Evolutionary conservation across 345 rosid genomes (phyloP).

Genomic region (Cochlearia excelsa): DNA sequence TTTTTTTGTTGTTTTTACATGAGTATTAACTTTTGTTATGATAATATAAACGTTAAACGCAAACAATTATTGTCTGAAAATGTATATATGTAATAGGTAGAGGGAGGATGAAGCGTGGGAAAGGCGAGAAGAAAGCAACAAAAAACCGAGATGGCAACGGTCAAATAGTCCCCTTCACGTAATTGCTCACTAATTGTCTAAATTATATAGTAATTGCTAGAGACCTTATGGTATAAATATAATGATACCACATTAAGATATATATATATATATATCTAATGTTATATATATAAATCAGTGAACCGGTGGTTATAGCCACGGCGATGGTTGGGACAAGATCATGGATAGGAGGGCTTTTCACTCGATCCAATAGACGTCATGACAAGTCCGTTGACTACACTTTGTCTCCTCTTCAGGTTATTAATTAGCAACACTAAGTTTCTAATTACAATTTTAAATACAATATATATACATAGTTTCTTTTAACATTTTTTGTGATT

Average conservation of each 20-base stretch:
- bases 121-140: constrained; percentile 62
- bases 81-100: constrained; percentile 75
- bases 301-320: constrained; percentile 58
- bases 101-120: constrained; percentile 80
- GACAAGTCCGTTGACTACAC: constrained; percentile 51
- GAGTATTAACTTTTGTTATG: too few species aligned
- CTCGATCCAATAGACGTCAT: constrained; percentile 54
- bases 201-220: constrained; percentile 54
- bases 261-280: neutral
- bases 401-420: constrained; percentile 75
- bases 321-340: constrained; percentile 93
- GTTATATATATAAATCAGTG: constrained; percentile 15
- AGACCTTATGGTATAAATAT: constrained; percentile 8
- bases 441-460: neutral
- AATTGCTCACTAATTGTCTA: constrained; percentile 57
- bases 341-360: constrained; percentile 89
- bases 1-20: too few species aligned
- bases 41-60: too few species aligned
- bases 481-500: neutral
- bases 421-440: too few species aligned
- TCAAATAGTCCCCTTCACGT: constrained; percentile 57
- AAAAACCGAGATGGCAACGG: constrained; percentile 65
- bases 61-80: constrained; percentile 13
- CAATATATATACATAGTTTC: constrained; percentile 3
- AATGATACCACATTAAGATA: constrained; percentile 2